Evolutionary conservation across 2,329 filamentous ascomycete genomes (phyloP), one percentile per base, ranked within the genome.

Genomic region (Chrysoporthe austroafricana): DNA sequence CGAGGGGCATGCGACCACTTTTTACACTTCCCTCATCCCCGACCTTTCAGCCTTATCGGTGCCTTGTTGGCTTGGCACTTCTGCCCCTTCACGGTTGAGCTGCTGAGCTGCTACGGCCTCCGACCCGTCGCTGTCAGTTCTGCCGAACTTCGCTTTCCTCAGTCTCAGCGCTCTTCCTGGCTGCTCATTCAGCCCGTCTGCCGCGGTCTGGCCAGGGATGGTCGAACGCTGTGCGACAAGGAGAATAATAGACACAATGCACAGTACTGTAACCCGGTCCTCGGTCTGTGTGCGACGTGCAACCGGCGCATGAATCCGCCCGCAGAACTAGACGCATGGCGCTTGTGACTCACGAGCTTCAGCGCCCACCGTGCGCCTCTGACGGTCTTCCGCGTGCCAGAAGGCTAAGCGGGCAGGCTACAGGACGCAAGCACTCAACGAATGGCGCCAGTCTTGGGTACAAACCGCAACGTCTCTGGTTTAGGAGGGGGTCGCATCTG

Each of bases 281-380:
- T 50, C 26, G 32, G 50, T 9, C 14, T 39, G 32, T 58, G 36
- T 43, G 39, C 39, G n/a, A 18, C 13, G 7, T 32, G n/a, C 67
- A 46, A 44, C 48, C 43, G 14, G 26, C 26, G 26, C 56, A 46
- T 57, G 59, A 32, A 48, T 26, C 46, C 42, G 18, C 16, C 44
- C 56, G 61, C 46, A 62, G 52, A 58, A 54, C 32, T 18, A 26
- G 32, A 62, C 44, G 34, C 44, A 39, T 50, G 46, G 63, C 63
- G 39, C 54, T 58, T 52, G 61, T 69, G 67, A 69, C 64, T 69
- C 67, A 69, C 42, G 36, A 26, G 18, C 21, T 18, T 9, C 16
- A 56, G 14, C 26, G 52, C 18, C 52, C 21, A 8, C 14, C 26
- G 52, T 34, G 16, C 42, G 56, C 16, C 34, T 21, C 39, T 57